A percentile compares a stretch with the other conserved stretches of the same genome.
Conservation (phyloP, 495 filamentous ascomycete genomes). For the Barbatosphaeria neglecta region DNA sequence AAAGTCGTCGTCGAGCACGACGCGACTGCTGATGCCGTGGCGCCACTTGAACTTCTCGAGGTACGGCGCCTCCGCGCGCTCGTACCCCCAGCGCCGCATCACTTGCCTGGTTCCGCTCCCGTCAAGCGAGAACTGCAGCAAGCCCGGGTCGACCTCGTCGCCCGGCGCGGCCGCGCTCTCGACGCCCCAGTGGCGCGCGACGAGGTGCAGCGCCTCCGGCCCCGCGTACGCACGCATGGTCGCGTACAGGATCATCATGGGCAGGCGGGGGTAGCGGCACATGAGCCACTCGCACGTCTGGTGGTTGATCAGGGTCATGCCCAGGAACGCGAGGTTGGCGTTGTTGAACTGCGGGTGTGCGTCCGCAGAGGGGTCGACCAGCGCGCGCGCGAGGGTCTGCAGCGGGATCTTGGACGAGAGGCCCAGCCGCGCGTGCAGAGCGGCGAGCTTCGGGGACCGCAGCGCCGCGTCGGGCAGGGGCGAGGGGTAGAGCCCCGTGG, state of each 20-base stretch:
- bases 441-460: constrained; percentile 79
- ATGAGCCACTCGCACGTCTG: constrained; percentile 81
- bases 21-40: constrained; percentile 54
- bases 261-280: constrained; percentile 78
- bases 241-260: constrained; percentile 67
- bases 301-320: constrained; percentile 70
- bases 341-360: constrained; percentile 44
- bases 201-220: constrained; percentile 50
- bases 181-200: constrained; percentile 80
- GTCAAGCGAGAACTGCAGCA: constrained; percentile 67
- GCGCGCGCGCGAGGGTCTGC: constrained; percentile 71
- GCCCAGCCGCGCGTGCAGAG: constrained; percentile 81
- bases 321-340: constrained; percentile 65
- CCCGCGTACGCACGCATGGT: constrained; percentile 78
- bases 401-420: constrained; percentile 73
- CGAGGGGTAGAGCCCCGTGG: constrained; percentile 37
- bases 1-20: constrained; percentile 71
- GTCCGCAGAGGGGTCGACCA: constrained; percentile 79
- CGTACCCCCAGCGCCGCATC: constrained; percentile 25
- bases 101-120: constrained; percentile 49
- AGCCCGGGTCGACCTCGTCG: constrained; percentile 81
- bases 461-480: constrained; percentile 56
- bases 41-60: constrained; percentile 46
- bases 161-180: constrained; percentile 73
- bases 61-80: constrained; percentile 22